Evolutionary conservation across 2,329 filamentous ascomycete genomes (phyloP).

Genomic region (Phoma sp.): DNA sequence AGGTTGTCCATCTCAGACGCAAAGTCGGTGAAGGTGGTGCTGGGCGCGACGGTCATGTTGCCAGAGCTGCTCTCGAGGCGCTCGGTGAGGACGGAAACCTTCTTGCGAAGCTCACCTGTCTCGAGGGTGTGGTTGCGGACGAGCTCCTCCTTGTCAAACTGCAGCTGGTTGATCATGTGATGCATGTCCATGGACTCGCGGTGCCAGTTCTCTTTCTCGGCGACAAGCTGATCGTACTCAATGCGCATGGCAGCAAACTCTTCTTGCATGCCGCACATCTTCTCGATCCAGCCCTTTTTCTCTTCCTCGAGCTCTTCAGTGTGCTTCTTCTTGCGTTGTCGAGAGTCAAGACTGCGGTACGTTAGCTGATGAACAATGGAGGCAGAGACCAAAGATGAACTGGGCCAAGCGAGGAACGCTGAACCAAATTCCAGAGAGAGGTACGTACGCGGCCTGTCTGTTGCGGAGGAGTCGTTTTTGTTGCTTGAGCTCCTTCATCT

Average conservation of each 20-base stretch:
- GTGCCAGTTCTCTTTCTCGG: conserved; percentile 70
- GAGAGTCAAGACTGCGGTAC: conserved; percentile 80
- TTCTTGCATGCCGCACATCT: conserved; percentile 81
- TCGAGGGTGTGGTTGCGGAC: conserved; percentile 88
- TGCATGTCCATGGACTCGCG: conserved; percentile 77
- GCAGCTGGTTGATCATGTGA: conserved; percentile 77
- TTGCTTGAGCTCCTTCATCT: conserved; percentile 98
- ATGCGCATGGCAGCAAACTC: conserved; percentile 73
- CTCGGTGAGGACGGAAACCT: conserved; percentile 81
- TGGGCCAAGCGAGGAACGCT: conserved; percentile 41
- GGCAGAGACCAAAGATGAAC: conserved; percentile 40
- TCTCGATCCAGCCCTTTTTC: conserved; percentile 86
- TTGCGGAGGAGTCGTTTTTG: conserved; percentile 95
- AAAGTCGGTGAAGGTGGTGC: conserved; percentile 71
- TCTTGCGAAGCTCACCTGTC: conserved; percentile 89
- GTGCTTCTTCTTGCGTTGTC: conserved; percentile 97
- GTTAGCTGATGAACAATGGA: conserved; percentile 47
- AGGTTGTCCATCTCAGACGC: conserved; percentile 86
- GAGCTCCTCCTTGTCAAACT: conserved; percentile 90
- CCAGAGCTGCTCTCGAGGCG: conserved; percentile 66
- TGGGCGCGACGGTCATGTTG: conserved; percentile 59
- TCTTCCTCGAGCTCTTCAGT: conserved; percentile 96
- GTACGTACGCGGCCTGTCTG: conserved; percentile 87
- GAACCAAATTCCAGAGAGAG: conserved; percentile 54
- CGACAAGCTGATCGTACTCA: conserved; percentile 60